A percentile compares a stretch with the other conserved stretches of the same genome.
Evolutionary conservation across 2,329 filamentous ascomycete species (phyloP).

Genomic region (Cercospora zeina): DNA sequence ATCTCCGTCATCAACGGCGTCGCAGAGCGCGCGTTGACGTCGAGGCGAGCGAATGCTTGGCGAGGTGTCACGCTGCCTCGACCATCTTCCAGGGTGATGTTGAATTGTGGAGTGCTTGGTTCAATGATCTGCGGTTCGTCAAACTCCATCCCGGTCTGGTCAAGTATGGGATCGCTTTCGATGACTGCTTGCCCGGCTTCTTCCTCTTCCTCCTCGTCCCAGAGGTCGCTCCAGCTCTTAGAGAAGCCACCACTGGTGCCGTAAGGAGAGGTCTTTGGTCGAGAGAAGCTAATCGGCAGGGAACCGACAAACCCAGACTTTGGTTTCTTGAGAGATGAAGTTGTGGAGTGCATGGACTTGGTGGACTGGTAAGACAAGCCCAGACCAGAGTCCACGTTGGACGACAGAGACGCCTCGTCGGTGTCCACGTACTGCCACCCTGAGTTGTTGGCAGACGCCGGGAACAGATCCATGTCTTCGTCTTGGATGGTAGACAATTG

Average conservation of each 20-base stretch:
- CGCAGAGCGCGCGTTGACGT: constrained; percentile 50
- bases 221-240: constrained; percentile 99
- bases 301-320: constrained; percentile 72
- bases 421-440: constrained; percentile 72
- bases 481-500: constrained; percentile 84
- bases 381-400: constrained; percentile 78
- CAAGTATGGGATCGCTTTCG: constrained; percentile 36
- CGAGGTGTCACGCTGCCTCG: constrained; percentile 53
- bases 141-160: constrained; percentile 32
- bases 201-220: constrained; percentile 94
- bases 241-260: constrained; percentile 60
- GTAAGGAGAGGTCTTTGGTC: constrained; percentile 61
- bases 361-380: constrained; percentile 78
- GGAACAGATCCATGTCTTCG: constrained; percentile 82
- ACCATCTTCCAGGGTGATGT: constrained; percentile 50
- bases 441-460: constrained; percentile 66
- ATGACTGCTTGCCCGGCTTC: constrained; percentile 52
- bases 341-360: constrained; percentile 43
- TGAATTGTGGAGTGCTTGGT: constrained; percentile 60
- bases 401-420: constrained; percentile 78
- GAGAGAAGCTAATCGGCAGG: constrained; percentile 61
- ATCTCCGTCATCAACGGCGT: constrained; percentile 30
- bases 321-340: constrained; percentile 60
- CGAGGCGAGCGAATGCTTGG: constrained; percentile 56
- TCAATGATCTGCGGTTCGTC: constrained; percentile 44